Base-by-base conservation (phyloP, 2,329 filamentous ascomycete species). In the Canariomyces notabilis region DNA sequence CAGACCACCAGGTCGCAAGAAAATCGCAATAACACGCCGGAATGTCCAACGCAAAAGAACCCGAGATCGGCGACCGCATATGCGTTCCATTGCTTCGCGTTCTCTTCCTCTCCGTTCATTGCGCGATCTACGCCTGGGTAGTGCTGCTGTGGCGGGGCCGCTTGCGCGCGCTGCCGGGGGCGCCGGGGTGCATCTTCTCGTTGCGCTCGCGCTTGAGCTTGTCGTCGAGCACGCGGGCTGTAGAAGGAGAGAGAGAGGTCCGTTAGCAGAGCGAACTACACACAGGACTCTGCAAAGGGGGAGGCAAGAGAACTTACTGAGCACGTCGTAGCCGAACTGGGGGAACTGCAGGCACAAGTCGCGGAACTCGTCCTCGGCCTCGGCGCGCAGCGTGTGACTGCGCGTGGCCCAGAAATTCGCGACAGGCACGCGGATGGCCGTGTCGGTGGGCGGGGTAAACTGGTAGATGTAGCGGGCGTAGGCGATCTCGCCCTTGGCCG, bases 381-480 rank as follows among this genome's bases (percentile, higher is more conserved):
- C 88, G 66, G 90, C 77, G 15, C 90, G 84, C 53, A 95, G 72
- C 11, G 87, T 83, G 69, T 93, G 89, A 49, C 79, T 83, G 51
- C 87, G 76, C 37, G 79, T 84, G 5, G 89, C 89, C 89, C 89
- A 95, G 73, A 94, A 95, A 44, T 83, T 85, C n/a, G 87, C 89
- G 41, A 95, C 82, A 1, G 89, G 89, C 54, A 80, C 85, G 57
- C 89, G 82, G 58, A 95, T 88, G 2, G 79, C 79, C 11, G 68
- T 71, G 66, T 95, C 88, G 50, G 85, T 80, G 39, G 74, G 67
- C 44, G 69, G 66, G 9, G 87, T 93, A 67, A 88, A 80, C 50
- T 80, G 80, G 72, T 95, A 95, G 23, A 95, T 86, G 69, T 89
- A 96, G 64, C 89, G 82, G 7, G 90, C 90, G 66, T 95, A 96